Evolutionary conservation across 345 rosid species (phyloP).

Genomic region (Ceriops tagal): DNA sequence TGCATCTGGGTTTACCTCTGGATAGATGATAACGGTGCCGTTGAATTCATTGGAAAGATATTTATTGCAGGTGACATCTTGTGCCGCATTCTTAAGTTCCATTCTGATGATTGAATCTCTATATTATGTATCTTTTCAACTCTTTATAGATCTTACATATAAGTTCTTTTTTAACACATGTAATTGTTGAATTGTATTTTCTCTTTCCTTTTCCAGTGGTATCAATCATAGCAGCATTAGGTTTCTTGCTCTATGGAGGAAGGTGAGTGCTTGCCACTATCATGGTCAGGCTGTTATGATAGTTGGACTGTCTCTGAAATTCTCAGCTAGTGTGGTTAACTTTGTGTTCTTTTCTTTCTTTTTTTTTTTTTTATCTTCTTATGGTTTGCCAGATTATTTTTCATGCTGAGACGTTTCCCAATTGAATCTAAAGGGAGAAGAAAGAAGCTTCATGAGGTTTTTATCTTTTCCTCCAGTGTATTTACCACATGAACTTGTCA

Average conservation of each 20-base stretch:
- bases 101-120: conserved; percentile 8
- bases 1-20: conserved; percentile 86
- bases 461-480: conserved; percentile 10
- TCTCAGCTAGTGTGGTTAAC: conserved; percentile 11
- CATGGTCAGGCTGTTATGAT: not conserved
- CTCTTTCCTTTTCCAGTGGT: conserved; percentile 50
- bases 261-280: conserved; percentile 49
- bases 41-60: conserved; percentile 73
- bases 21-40: conserved; percentile 67
- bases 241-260: conserved; percentile 96
- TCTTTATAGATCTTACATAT: not conserved
- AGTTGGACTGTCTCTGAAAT: conserved; percentile 13
- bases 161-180: conserved; percentile 2
- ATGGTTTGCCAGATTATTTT: conserved; percentile 60
- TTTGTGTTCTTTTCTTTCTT: not conserved
- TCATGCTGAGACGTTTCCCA: conserved; percentile 95
- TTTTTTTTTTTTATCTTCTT: not conserved
- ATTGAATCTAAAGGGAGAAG: conserved; percentile 98
- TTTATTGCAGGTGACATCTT: conserved; percentile 71
- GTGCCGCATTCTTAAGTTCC: conserved; percentile 9
- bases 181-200: conserved; percentile 2
- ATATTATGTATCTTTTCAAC: not conserved
- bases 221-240: conserved; percentile 83
- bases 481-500: not conserved
- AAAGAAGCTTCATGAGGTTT: conserved; percentile 96